Conservation (phyloP, 345 rosid genomes). For the Lumnitzera racemosa region DNA sequence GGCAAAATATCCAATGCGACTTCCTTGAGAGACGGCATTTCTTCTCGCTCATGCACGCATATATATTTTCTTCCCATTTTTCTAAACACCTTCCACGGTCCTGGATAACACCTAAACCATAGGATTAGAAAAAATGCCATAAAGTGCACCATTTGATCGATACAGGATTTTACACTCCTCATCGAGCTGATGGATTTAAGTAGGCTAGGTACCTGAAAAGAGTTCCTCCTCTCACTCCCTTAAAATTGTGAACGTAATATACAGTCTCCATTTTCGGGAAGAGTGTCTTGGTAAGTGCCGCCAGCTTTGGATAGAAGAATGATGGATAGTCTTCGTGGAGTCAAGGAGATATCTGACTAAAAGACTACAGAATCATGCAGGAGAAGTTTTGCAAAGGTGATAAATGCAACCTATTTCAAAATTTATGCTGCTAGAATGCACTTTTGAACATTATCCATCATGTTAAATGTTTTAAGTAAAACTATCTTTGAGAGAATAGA, state of each 20-base stretch:
- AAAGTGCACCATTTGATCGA: neutral
- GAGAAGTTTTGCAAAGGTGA: too few relatives aligned
- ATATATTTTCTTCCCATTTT: slow-evolving; percentile 31
- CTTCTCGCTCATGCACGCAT: slow-evolving; percentile 65
- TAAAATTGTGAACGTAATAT: slow-evolving; percentile 90
- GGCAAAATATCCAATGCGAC: slow-evolving; percentile 83
- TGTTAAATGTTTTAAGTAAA: too few relatives aligned
- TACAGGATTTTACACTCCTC: too few relatives aligned
- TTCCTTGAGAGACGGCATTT: slow-evolving; percentile 89
- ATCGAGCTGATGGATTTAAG: neutral
- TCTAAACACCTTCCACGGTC: slow-evolving; percentile 84
- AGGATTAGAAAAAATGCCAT: neutral
- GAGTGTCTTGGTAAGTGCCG: slow-evolving; percentile 60
- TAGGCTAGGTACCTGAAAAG: slow-evolving; percentile 65
- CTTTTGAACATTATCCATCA: too few relatives aligned
- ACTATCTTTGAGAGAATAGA: too few relatives aligned
- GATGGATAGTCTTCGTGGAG: slow-evolving; percentile 67
- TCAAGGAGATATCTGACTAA: slow-evolving; percentile 18
- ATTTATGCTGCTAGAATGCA: too few relatives aligned
- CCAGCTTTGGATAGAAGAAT: slow-evolving; percentile 91
- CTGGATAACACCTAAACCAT: slow-evolving; percentile 67
- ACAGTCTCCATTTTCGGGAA: slow-evolving; percentile 85
- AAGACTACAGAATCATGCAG: neutral
- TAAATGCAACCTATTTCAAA: too few relatives aligned
- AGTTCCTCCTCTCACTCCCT: slow-evolving; percentile 72